Conservation (phyloP, 768 basidiomycete species). For the Trametes gibbosa region DNA sequence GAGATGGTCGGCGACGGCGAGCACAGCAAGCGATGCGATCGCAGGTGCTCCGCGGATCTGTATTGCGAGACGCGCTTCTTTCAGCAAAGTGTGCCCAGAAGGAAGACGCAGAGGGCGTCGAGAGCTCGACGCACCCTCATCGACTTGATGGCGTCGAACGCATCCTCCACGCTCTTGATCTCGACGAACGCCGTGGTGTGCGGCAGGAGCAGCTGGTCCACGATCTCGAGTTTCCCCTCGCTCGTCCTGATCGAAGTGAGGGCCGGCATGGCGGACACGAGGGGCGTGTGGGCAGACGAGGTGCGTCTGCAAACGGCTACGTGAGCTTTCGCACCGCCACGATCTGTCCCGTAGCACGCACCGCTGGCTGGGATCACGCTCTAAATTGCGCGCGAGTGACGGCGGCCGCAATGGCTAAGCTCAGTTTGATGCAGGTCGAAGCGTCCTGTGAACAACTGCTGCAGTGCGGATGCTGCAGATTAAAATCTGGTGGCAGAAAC, state of each 20-base stretch:
- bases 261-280: slow-evolving; percentile 17
- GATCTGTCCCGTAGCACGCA: neutral
- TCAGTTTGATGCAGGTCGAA: too few relatives aligned
- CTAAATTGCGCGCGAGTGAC: neutral
- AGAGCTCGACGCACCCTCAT: slow-evolving; percentile 71
- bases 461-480: too few relatives aligned
- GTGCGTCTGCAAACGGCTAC: neutral
- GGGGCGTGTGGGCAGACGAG: too few relatives aligned
- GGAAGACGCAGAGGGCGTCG: neutral
- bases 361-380: slow-evolving; percentile 1
- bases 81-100: neutral
- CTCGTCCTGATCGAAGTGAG: slow-evolving; percentile 42
- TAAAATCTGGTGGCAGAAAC: too few relatives aligned
- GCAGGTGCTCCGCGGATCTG: slow-evolving; percentile 92
- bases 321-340: neutral
- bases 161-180: slow-evolving; percentile 75
- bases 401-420: neutral
- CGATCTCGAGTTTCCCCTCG: slow-evolving; percentile 69
- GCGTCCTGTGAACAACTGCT: neutral
- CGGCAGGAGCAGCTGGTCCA: slow-evolving; percentile 87
- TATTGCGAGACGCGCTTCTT: neutral
- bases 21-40: slow-evolving; percentile 87
- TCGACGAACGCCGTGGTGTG: slow-evolving; percentile 63
- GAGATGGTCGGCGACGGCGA: slow-evolving; percentile 69
- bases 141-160: slow-evolving; percentile 90